Evolutionary conservation across 106 monocot species (phyloP), one percentile per base, ranked within the genome.

Genomic region (Dendrobium nobile): DNA sequence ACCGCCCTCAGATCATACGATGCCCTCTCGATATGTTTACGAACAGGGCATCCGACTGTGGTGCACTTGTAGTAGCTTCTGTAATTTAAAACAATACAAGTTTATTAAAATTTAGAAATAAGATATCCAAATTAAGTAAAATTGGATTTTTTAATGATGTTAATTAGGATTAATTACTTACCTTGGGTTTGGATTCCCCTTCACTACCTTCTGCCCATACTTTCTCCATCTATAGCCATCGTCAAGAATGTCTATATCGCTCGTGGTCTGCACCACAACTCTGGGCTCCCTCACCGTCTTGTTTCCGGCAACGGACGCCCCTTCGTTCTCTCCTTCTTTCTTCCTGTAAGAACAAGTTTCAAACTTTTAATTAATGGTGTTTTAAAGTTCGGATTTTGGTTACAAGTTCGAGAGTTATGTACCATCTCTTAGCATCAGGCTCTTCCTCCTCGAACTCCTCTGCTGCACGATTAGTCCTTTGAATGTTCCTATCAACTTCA

Each of bases 61-160:
- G 89, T 92, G 81, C 92, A 92, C 72, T 92, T 92, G 88, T 90
- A 92, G 79, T 92, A 92, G 82, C 89, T 92, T 84, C 92, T 92
- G 82, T 10, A 58, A 33, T 42, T 45, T 20, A 58, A 13, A 42
- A 16, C 26, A 15, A 19, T 5, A 4, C 10, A 26, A 11, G 0
- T 22, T 48, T 76, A 22, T 48, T 2, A 76, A 47, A 8, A 41
- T 73, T 73, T 6, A 61, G 7, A 61, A 61, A n/a, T 59, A 59
- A 37, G 24, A 65, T 51, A 13, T 45, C 13, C 1, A 24, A 7
- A n/a, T 4, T 61, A 61, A 22, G n/a, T 22, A 61, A 61, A 22
- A 6, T n/a, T 61, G 26, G 24, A 22, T 26, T 24, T 64, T 24
- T 8, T 6, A 5, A n/a, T 20, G 1, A 64, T 6, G 26, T n/a